Percentiles rank a stretch among this genome's conserved stretches.
Evolutionary conservation across 2,329 filamentous ascomycete species (phyloP).

Genomic region (Cladophialophora yegresii): DNA sequence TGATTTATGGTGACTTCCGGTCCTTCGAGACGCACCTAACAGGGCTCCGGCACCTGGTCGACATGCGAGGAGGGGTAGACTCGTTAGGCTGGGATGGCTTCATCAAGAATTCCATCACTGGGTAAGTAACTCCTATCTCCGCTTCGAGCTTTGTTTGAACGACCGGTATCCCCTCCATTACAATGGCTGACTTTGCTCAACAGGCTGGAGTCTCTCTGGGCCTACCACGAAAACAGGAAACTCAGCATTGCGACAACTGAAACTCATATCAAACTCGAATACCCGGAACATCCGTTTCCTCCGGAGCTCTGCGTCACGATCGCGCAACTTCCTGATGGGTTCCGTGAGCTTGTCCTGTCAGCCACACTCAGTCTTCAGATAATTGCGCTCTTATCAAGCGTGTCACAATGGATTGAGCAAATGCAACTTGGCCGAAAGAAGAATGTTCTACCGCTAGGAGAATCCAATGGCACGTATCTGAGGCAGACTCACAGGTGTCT

Average conservation of each 20-base stretch:
- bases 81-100: slow-evolving; percentile 19
- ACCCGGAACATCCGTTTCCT: slow-evolving; percentile 21
- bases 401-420: slow-evolving; percentile 13
- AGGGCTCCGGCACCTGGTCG: slow-evolving; percentile 15
- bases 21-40: slow-evolving; percentile 16
- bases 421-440: slow-evolving; percentile 7
- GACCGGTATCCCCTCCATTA: neutral
- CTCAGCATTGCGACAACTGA: slow-evolving; percentile 11
- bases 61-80: slow-evolving; percentile 19
- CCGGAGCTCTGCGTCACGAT: slow-evolving; percentile 18
- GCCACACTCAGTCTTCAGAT: slow-evolving; percentile 8
- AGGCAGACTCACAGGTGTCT: slow-evolving; percentile 11
- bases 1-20: slow-evolving; percentile 16
- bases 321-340: slow-evolving; percentile 19
- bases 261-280: slow-evolving; percentile 16
- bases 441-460: slow-evolving; percentile 9
- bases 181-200: slow-evolving; percentile 1
- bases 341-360: slow-evolving; percentile 15
- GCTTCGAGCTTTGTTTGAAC: neutral
- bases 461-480: slow-evolving; percentile 15
- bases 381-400: slow-evolving; percentile 4
- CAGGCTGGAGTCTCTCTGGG: slow-evolving; percentile 19
- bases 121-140: neutral
- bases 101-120: slow-evolving; percentile 17
- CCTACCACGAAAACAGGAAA: slow-evolving; percentile 17